Evolutionary conservation across 2,329 filamentous ascomycete species (phyloP).

Genomic region (Aschersonia sp.): DNA sequence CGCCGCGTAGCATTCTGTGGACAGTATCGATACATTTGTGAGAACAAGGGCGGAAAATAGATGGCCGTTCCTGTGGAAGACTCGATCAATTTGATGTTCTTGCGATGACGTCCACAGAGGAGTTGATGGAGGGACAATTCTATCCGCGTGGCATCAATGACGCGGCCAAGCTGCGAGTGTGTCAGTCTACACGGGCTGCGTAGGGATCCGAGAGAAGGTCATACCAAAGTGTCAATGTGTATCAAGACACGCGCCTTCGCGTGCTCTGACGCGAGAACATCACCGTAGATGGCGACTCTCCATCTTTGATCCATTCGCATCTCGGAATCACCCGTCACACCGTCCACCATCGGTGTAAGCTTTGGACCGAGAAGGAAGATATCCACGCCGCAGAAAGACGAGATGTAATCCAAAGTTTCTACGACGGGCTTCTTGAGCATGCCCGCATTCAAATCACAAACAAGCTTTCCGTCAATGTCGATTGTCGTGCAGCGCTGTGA

Average conservation of each 20-base stretch:
- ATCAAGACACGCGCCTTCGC: slow-evolving; percentile 92
- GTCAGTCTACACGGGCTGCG: not conserved
- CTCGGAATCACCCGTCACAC: slow-evolving; percentile 62
- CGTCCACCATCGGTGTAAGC: slow-evolving; percentile 61
- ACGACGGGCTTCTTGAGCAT: slow-evolving; percentile 64
- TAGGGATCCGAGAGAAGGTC: not conserved
- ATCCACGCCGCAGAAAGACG: slow-evolving; percentile 81
- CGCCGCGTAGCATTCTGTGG: slow-evolving; percentile 69
- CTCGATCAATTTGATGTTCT: slow-evolving; percentile 97
- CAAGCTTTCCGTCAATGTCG: slow-evolving; percentile 81
- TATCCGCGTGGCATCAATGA: slow-evolving; percentile 66
- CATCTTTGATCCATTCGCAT: slow-evolving; percentile 81
- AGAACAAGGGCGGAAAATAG: slow-evolving; percentile 93
- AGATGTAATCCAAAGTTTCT: slow-evolving; percentile 74
- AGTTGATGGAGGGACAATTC: slow-evolving; percentile 82
- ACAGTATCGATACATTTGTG: slow-evolving; percentile 78
- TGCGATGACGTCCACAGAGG: slow-evolving; percentile 82
- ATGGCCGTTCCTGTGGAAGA: slow-evolving; percentile 92
- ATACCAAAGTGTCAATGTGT: slow-evolving; percentile 88
- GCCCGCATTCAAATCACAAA: slow-evolving; percentile 56
- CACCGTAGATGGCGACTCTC: slow-evolving; percentile 86
- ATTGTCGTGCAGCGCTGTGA: slow-evolving; percentile 69
- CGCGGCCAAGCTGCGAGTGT: slow-evolving; percentile 44
- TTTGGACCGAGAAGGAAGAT: slow-evolving; percentile 93
- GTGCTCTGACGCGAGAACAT: slow-evolving; percentile 89